Base-by-base conservation (phyloP, 192 early-diverging fungal genomes). In the Rhizophagus sp. region DNA sequence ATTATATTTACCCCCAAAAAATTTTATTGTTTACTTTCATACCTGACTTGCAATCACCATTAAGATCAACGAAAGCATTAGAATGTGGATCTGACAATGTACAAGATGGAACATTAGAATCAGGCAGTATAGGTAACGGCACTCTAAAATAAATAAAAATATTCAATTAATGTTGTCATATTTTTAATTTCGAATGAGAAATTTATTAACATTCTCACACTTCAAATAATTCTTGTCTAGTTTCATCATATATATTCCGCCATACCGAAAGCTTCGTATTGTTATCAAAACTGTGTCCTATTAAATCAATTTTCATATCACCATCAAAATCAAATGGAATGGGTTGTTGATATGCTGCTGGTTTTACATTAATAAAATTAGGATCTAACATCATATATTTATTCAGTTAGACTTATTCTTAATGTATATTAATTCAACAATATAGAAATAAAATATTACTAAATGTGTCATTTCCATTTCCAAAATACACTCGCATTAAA, bases 31-130 rank as follows among this genome's bases (percentile, higher is more conserved):
- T 57, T 22, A 15, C 15, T 52, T 4, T 57, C 19, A 80, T 84
- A 90, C 91, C 93, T 73, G 94, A 89, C 71, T 94, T 82, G 82
- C 97, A 98, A 88, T 98, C 97, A 30, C 97, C 97, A 79, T 98
- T 87, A 36, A 98, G 82, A 84, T 98, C 97, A 1, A 98, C 79
- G 89, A 97, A 98, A 6, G 96, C 96, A 83, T 92, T 96, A 0
- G 96, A 96, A 81, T 98, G 95, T n/a, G 94, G 94, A 62, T 88
- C 79, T 17, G 93, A 83, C n/a, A 91, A 87, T 57, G 62, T 85
- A 81, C 96, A 98, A 62, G 64, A 41, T 24, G 84, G 81, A 25
- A 72, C 63, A 11, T 79, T 82, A 11, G 50, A 19, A 10, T 17
- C 22, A 6, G 10, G 2, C 57, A 15, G 27, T 47, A 71, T 9